Base-by-base conservation (phyloP, 2,329 filamentous ascomycete genomes). In the Ascochyta viciae-villosae region DNA sequence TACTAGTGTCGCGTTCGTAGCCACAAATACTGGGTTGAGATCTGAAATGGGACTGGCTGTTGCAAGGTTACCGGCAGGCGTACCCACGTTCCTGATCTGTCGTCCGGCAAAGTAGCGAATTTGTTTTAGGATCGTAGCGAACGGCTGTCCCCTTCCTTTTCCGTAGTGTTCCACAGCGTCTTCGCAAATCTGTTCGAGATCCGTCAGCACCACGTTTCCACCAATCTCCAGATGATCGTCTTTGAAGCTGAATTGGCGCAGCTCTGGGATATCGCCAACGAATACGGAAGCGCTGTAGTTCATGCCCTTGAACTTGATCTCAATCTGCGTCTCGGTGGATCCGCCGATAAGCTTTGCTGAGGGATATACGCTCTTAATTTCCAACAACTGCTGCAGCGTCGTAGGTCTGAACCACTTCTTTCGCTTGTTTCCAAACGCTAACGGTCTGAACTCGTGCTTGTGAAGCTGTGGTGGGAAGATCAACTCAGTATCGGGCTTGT, bases 31-130 rank as follows among this genome's bases (percentile, higher is more conserved):
- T 0, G 95, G 95, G 68, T 98, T 99, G 40, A 99, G 78, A 79
- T 99, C 95, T 0, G 94, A 97, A 41, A 98, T 99, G 0, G 95
- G 95, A 23, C 92, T 96, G 0, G 95, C 95, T 0, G 95, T 99
- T 1, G 90, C 93, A 29, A 99, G 78, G 68, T 98, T 99, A 39
- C 95, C 95, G 0, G 95, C 95, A 0, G 93, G 94, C 0, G 95
- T 97, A 27, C 94, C 95, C n/a, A 97, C 94, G 68, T 98, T 99
- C 65, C 95, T 86, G 70, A 99, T 98, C 70, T 99, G 95, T 42
- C 95, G 82, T 41, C 95, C 95, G 47, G 94, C 95, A 76, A 99
- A 98, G 74, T 94, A 97, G 62, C 89, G 89, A 50, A 99, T 86
- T 74, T 98, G 94, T 74, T 97, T 98, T 71, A 94, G 83, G 56